Percentiles rank a stretch among this genome's conserved stretches.
Evolutionary conservation across 176 grass and related monocot genomes (phyloP).

Genomic region (Poa pratensis): DNA sequence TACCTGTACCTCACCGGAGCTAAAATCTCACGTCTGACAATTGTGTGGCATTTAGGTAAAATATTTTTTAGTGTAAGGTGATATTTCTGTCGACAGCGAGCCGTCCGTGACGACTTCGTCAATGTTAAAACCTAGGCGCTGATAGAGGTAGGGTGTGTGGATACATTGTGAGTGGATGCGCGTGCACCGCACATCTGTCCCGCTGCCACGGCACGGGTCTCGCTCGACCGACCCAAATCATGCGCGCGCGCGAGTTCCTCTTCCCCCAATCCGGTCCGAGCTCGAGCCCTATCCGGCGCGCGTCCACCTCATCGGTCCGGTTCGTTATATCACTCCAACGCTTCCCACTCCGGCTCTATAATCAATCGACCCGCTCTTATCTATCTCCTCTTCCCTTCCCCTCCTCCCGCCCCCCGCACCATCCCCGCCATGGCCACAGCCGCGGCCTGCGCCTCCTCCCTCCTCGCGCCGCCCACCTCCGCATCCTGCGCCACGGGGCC

Average conservation of each 20-base stretch:
- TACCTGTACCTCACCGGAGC: too few species aligned
- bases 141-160: too few species aligned
- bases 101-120: too few species aligned
- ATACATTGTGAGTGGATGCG: too few species aligned
- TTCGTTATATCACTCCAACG: constrained; percentile 37
- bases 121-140: too few species aligned
- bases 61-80: too few species aligned
- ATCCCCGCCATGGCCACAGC: constrained; percentile 40
- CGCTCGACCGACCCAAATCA: constrained; percentile 27
- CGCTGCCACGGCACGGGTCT: neutral
- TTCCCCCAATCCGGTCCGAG: neutral
- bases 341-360: constrained; percentile 33
- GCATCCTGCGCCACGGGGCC: neutral
- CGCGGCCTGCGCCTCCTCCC: constrained; percentile 48
- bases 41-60: too few species aligned
- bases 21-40: too few species aligned
- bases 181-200: constrained; percentile 32
- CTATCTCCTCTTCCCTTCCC: constrained; percentile 33
- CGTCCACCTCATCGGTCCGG: neutral
- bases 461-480: constrained; percentile 41
- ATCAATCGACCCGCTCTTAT: neutral
- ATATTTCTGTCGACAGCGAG: too few species aligned
- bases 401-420: neutral
- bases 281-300: constrained; percentile 43
- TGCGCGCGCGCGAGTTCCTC: neutral